These are phyloP conservation scores for Mrakia gelida DNA, from an alignment of 768 basidiomycete genomes.

Conservation along the genomic window DNA sequence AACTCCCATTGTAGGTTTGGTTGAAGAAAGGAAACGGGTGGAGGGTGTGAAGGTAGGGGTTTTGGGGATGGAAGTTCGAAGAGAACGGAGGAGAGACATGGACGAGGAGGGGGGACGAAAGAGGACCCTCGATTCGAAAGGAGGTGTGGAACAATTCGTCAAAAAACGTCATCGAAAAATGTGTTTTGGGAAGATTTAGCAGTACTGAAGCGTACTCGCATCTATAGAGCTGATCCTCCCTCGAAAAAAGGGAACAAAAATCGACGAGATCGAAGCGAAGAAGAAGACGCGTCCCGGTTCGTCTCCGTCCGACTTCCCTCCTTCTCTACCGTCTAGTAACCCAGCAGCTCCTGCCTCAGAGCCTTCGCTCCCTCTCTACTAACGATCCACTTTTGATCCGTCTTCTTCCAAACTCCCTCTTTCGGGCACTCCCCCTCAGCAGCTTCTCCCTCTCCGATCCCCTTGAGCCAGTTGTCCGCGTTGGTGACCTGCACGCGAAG, in stretches of 20 bases:
- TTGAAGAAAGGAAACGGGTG: not conserved
- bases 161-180: no score
- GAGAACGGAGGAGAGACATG: not conserved
- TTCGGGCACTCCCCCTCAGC: not conserved
- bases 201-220: no score
- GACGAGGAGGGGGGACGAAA: not conserved
- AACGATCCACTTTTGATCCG: conserved; percentile 11
- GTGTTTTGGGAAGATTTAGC: no score
- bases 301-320: no score
- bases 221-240: no score
- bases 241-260: no score
- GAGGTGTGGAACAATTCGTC: not conserved
- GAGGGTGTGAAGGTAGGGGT: not conserved
- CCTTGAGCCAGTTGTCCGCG: conserved; percentile 17
- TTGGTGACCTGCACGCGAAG: not conserved
- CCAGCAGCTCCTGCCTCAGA: conserved; percentile 4
- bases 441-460: conserved; percentile 17
- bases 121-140: not conserved
- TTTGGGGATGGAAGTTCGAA: conserved; percentile 7
- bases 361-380: conserved; percentile 18
- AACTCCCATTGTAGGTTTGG: conserved; percentile 16
- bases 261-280: not conserved
- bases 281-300: not conserved
- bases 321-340: conserved; percentile 3
- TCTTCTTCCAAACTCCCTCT: conserved; percentile 8